phyloP scores from a whole-genome alignment of 2,329 filamentous ascomycete species.

The Paraphoma chrysanthemicola region DNA sequence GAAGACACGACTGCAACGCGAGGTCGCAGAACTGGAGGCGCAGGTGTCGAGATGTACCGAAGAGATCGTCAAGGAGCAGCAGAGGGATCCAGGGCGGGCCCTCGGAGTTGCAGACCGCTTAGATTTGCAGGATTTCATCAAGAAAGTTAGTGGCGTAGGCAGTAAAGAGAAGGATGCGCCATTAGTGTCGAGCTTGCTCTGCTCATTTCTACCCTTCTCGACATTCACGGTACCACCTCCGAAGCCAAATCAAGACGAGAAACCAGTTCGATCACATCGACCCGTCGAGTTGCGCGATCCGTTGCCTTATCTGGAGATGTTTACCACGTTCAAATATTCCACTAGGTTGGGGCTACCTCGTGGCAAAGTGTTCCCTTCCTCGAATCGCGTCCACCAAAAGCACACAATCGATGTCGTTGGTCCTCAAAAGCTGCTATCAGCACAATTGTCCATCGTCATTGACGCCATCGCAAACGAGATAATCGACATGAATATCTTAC shows the following conservation, averaged over 20 bases:
- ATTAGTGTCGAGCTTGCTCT: constrained; percentile 43
- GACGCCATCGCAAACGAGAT: constrained; percentile 54
- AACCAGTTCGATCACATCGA: constrained; percentile 67
- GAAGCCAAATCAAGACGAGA: constrained; percentile 31
- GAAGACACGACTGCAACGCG: constrained; percentile 34
- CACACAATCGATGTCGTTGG: constrained; percentile 63
- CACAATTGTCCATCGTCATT: constrained; percentile 65
- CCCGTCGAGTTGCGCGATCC: constrained; percentile 69
- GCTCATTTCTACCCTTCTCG: constrained; percentile 51
- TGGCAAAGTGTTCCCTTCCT: constrained; percentile 13
- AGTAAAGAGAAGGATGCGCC: constrained; percentile 26
- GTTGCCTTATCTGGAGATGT: constrained; percentile 72
- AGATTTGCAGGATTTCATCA: constrained; percentile 27
- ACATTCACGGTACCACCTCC: constrained; percentile 32
- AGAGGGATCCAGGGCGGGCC: constrained; percentile 16
- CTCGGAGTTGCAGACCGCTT: constrained; percentile 27
- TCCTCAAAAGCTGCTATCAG: constrained; percentile 64
- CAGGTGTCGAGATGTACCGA: constrained; percentile 38
- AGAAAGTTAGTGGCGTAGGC: constrained; percentile 22
- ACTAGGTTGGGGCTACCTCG: constrained; percentile 55
- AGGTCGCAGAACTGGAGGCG: constrained; percentile 39
- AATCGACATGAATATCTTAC: constrained; percentile 59
- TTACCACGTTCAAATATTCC: constrained; percentile 70
- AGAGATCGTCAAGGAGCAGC: constrained; percentile 35
- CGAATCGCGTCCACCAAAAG: constrained; percentile 27